A percentile compares a stretch with the other conserved stretches of the same genome.
Conservation (phyloP, 1,284 basidiomycete genomes). For the Gomphus sp. region DNA sequence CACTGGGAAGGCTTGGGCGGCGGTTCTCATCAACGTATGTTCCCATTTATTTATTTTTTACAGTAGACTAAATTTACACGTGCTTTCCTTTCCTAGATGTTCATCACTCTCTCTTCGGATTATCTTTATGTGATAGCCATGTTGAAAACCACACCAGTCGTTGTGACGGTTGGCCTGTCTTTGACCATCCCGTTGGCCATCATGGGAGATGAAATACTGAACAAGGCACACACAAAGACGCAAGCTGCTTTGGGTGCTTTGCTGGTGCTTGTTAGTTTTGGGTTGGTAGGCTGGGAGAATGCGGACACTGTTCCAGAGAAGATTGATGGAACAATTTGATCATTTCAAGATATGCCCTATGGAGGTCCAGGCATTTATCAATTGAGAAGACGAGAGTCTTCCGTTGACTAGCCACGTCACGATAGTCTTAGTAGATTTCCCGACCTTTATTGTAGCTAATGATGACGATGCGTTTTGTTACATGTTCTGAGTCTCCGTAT, state of each 20-base stretch:
- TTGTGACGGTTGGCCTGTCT: slow-evolving; percentile 89
- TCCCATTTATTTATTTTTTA: slow-evolving; percentile 6
- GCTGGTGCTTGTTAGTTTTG: slow-evolving; percentile 59
- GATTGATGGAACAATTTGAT: not conserved
- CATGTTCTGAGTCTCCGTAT: not conserved
- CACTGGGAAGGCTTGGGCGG: slow-evolving; percentile 47
- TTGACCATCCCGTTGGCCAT: slow-evolving; percentile 93
- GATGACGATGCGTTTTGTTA: not conserved
- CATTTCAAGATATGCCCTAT: not conserved
- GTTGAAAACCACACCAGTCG: slow-evolving; percentile 93
- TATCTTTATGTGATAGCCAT: slow-evolving; percentile 87
- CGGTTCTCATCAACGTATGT: slow-evolving; percentile 70
- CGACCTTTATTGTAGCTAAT: not conserved
- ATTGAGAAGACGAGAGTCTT: not conserved
- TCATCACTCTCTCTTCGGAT: slow-evolving; percentile 77
- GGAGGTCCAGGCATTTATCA: not conserved
- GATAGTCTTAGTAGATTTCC: not conserved
- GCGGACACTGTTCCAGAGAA: slow-evolving; percentile 18
- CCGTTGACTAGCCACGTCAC: not conserved
- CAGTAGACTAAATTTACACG: not conserved
- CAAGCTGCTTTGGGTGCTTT: slow-evolving; percentile 59
- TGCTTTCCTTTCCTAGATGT: slow-evolving; percentile 46
- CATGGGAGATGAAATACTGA: slow-evolving; percentile 65
- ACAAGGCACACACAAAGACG: slow-evolving; percentile 35
- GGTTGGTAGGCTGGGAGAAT: slow-evolving; percentile 57